Evolutionary conservation across 192 early-diverging fungal genomes (phyloP).

Genomic region (Podila minutissima): DNA sequence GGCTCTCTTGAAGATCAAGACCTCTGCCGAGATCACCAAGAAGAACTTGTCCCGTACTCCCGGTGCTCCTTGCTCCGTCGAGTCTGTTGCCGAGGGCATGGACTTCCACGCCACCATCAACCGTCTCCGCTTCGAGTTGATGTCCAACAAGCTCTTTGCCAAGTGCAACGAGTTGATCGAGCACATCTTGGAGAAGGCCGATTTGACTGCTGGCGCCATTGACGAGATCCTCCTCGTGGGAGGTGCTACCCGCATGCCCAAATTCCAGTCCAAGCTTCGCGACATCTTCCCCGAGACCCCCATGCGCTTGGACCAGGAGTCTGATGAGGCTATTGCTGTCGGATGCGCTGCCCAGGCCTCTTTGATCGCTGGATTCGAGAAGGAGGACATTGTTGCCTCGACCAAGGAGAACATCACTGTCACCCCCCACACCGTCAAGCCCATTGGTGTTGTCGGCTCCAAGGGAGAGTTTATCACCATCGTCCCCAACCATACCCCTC

Average conservation of each 20-base stretch:
- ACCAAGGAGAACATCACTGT: slow-evolving; percentile 61
- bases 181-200: slow-evolving; percentile 71
- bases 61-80: slow-evolving; percentile 91
- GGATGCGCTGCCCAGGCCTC: slow-evolving; percentile 93
- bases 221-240: slow-evolving; percentile 91
- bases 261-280: slow-evolving; percentile 80
- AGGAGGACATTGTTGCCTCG: slow-evolving; percentile 66
- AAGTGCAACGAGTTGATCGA: slow-evolving; percentile 74
- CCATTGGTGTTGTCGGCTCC: slow-evolving; percentile 79
- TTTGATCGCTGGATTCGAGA: slow-evolving; percentile 71
- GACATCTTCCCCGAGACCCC: slow-evolving; percentile 78
- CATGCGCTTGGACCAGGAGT: slow-evolving; percentile 85
- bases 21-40: slow-evolving; percentile 93
- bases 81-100: slow-evolving; percentile 90
- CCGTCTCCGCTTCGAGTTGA: slow-evolving; percentile 91
- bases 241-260: slow-evolving; percentile 87
- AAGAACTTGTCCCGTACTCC: slow-evolving; percentile 82
- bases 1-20: slow-evolving; percentile 82
- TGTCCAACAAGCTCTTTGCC: slow-evolving; percentile 79
- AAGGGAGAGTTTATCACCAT: slow-evolving; percentile 81
- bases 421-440: slow-evolving; percentile 72
- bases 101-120: slow-evolving; percentile 88
- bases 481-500: slow-evolving; percentile 84
- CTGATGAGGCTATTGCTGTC: slow-evolving; percentile 92
- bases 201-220: slow-evolving; percentile 76